Conservation (phyloP, 2,329 filamentous ascomycete genomes). For the Sarocladium oryzae region DNA sequence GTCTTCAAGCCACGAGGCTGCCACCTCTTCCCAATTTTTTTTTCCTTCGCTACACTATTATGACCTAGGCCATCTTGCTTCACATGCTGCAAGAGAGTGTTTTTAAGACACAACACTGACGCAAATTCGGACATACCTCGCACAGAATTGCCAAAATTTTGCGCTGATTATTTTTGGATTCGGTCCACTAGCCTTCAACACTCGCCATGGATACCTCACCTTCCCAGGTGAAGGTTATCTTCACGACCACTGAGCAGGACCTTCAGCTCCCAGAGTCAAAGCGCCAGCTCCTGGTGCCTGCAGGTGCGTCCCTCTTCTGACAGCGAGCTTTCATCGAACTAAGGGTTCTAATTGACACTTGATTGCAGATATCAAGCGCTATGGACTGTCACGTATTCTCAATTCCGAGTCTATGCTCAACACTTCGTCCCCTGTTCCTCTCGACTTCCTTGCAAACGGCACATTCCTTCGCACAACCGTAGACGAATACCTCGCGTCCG, state of each 20-base stretch:
- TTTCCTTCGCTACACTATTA: background rate
- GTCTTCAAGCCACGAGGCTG: conserved; percentile 3
- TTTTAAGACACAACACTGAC: background rate
- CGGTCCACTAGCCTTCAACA: background rate
- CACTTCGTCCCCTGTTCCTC: conserved; percentile 60
- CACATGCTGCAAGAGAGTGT: background rate
- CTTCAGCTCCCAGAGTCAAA: conserved; percentile 57
- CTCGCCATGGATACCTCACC: conserved; percentile 32
- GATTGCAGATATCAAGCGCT: conserved; percentile 58
- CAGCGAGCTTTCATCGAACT: background rate
- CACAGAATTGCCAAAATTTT: background rate
- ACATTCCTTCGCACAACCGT: conserved; percentile 83
- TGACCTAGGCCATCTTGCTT: background rate
- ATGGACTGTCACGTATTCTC: conserved; percentile 63
- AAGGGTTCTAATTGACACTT: conserved; percentile 11
- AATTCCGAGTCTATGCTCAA: conserved; percentile 67
- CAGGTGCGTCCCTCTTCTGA: conserved; percentile 33
- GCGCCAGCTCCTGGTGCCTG: conserved; percentile 55
- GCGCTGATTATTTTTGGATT: background rate
- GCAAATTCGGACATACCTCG: background rate
- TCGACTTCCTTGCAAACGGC: conserved; percentile 95
- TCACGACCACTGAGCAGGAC: conserved; percentile 57
- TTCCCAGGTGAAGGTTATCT: conserved; percentile 59
- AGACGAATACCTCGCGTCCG: conserved; percentile 79
- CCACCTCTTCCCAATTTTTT: background rate